Conservation (phyloP, 2,329 filamentous ascomycete species). For the Aspergillus calidoustus region DNA sequence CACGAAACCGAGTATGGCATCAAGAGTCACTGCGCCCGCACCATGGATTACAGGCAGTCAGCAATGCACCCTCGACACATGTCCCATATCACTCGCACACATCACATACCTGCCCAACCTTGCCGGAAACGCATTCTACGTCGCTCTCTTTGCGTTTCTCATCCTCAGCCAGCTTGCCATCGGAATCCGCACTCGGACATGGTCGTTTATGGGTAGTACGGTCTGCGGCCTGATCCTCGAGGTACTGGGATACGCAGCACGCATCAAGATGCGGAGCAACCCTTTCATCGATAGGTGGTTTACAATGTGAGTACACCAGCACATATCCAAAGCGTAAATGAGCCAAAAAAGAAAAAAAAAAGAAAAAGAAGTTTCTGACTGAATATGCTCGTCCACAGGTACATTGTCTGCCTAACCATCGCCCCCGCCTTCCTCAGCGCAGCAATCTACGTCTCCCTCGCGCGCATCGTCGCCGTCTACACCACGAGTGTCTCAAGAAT, state of each 20-base stretch:
- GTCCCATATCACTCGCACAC: constrained; percentile 2
- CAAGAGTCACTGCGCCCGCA: too few species aligned
- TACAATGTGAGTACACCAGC: background rate
- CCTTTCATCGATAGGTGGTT: constrained; percentile 10
- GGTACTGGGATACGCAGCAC: background rate
- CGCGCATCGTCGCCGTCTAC: constrained; percentile 20
- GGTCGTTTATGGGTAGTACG: too few species aligned
- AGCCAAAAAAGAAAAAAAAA: too few species aligned
- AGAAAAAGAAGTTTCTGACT: too few species aligned
- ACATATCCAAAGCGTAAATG: too few species aligned
- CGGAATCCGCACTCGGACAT: background rate
- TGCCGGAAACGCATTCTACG: constrained; percentile 3
- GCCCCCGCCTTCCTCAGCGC: constrained; percentile 14
- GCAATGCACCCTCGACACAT: background rate
- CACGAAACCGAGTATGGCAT: too few species aligned
- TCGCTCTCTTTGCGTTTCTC: constrained; percentile 2
- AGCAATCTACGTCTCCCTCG: constrained; percentile 17
- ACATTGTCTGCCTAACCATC: constrained; percentile 15
- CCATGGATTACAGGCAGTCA: too few species aligned
- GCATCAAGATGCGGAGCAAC: constrained; percentile 6
- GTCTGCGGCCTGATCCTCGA: background rate
- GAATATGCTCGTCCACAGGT: background rate
- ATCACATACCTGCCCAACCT: constrained; percentile 5
- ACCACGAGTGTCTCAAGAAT: constrained; percentile 17
- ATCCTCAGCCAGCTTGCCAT: constrained; percentile 1